phyloP scores from a whole-genome alignment of 768 basidiomycete species.

The Asterophora parasitica region DNA sequence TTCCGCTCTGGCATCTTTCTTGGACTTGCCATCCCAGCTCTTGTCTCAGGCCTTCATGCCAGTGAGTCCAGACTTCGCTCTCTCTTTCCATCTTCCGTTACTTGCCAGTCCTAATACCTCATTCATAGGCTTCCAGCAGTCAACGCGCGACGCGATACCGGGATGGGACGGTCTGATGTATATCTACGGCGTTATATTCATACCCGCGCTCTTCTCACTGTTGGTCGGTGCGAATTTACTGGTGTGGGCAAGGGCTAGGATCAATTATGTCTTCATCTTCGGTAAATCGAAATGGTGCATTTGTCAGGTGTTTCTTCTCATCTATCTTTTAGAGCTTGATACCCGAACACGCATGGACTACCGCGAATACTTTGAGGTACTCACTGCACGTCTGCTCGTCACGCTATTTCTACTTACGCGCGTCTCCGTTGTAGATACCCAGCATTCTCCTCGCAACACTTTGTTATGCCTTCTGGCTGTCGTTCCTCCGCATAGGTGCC shows the following conservation, averaged over 20 bases:
- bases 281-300: constrained; percentile 26
- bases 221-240: constrained; percentile 81
- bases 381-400: neutral
- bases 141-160: constrained; percentile 50
- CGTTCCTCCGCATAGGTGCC: constrained; percentile 61
- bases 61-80: constrained; percentile 33
- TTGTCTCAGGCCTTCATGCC: constrained; percentile 56
- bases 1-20: constrained; percentile 72
- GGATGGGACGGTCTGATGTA: constrained; percentile 73
- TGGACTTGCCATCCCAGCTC: constrained; percentile 68
- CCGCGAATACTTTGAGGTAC: constrained; percentile 63
- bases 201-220: constrained; percentile 72
- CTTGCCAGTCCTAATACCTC: neutral
- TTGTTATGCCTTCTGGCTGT: constrained; percentile 80
- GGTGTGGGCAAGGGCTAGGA: constrained; percentile 69
- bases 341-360: constrained; percentile 68
- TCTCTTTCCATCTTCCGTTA: neutral
- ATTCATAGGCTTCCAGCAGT: constrained; percentile 46
- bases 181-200: constrained; percentile 67
- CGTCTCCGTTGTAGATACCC: constrained; percentile 53
- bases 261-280: constrained; percentile 95
- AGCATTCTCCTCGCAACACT: constrained; percentile 72
- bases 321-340: constrained; percentile 52
- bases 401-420: neutral
- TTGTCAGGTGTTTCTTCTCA: constrained; percentile 27